Conservation (phyloP, 1,284 basidiomycete species). For the Singerocomus rubriflavus region DNA sequence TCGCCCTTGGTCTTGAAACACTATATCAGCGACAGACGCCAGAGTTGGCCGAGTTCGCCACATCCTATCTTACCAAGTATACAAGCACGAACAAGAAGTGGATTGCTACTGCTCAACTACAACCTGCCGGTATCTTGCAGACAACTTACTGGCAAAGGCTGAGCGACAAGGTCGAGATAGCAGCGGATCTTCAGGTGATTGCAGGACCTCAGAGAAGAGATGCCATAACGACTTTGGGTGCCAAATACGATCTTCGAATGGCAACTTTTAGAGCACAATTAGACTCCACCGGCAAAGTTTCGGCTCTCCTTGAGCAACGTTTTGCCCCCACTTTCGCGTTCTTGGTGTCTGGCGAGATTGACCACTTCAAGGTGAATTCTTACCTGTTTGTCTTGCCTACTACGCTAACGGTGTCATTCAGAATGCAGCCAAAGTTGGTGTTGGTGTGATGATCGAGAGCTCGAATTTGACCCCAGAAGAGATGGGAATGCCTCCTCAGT, state of each 20-base stretch:
- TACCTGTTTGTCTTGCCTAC: conserved; percentile 1
- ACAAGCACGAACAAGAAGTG: conserved; percentile 72
- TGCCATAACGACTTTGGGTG: conserved; percentile 89
- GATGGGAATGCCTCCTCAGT: conserved; percentile 63
- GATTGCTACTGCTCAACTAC: conserved; percentile 93
- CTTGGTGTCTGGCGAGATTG: conserved; percentile 94
- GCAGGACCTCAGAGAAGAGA: conserved; percentile 80
- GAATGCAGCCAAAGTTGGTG: conserved; percentile 92
- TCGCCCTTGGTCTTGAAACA: conserved; percentile 91
- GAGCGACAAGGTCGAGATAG: conserved; percentile 97
- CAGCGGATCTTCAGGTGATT: conserved; percentile 87
- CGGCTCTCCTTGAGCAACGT: conserved; percentile 92
- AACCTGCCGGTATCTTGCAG: conserved; percentile 84
- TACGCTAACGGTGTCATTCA: conserved; percentile 34
- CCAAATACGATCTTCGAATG: conserved; percentile 95
- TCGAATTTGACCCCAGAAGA: conserved; percentile 73
- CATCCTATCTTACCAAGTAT: conserved; percentile 89
- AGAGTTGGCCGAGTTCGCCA: conserved; percentile 68
- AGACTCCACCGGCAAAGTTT: conserved; percentile 92
- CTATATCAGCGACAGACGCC: conserved; percentile 81
- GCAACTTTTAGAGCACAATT: conserved; percentile 91
- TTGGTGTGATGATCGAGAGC: conserved; percentile 96
- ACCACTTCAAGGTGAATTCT: conserved; percentile 86
- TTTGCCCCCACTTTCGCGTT: conserved; percentile 96
- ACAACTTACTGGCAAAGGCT: conserved; percentile 97